Evolutionary conservation across 305 asterid genomes (phyloP).

Genomic region (Andrographis paniculata): DNA sequence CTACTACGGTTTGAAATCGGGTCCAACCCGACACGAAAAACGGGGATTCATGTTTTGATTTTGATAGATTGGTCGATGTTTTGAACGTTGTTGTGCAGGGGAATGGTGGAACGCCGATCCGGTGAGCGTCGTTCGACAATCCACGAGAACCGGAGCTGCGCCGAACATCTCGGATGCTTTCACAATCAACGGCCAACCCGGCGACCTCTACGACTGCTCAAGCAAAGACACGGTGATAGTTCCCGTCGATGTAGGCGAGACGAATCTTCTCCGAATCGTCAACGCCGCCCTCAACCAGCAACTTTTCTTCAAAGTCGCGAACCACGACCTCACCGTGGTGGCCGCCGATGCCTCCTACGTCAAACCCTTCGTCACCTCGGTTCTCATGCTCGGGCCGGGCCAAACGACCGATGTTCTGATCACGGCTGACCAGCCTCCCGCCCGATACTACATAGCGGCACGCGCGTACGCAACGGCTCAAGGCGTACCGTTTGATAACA

Average conservation of each 20-base stretch:
- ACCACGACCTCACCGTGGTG: constrained; percentile 60
- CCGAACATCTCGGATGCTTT: constrained; percentile 51
- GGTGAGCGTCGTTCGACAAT: constrained; percentile 38
- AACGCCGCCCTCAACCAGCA: constrained; percentile 47
- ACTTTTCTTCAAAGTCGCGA: constrained; percentile 57
- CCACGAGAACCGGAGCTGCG: constrained; percentile 38
- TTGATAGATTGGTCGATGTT: constrained; percentile 1
- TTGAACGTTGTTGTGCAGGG: constrained; percentile 24
- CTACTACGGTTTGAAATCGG: too few relatives aligned
- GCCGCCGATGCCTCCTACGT: constrained; percentile 60
- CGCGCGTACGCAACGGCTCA: constrained; percentile 57
- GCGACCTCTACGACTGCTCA: constrained; percentile 48
- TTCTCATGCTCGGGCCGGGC: constrained; percentile 72
- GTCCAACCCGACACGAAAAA: too few relatives aligned
- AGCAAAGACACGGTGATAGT: constrained; percentile 37
- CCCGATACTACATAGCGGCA: constrained; percentile 57
- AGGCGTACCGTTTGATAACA: constrained; percentile 52
- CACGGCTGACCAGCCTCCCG: constrained; percentile 51
- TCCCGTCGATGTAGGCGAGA: constrained; percentile 37
- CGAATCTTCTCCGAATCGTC: constrained; percentile 40
- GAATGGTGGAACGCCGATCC: constrained; percentile 60
- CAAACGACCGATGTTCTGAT: constrained; percentile 69
- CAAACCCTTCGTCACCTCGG: constrained; percentile 54
- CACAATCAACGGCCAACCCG: constrained; percentile 55
- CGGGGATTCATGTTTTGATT: not conserved